Evolutionary conservation across 306 rosid species (phyloP).

Genomic region (Datisca glomerata): DNA sequence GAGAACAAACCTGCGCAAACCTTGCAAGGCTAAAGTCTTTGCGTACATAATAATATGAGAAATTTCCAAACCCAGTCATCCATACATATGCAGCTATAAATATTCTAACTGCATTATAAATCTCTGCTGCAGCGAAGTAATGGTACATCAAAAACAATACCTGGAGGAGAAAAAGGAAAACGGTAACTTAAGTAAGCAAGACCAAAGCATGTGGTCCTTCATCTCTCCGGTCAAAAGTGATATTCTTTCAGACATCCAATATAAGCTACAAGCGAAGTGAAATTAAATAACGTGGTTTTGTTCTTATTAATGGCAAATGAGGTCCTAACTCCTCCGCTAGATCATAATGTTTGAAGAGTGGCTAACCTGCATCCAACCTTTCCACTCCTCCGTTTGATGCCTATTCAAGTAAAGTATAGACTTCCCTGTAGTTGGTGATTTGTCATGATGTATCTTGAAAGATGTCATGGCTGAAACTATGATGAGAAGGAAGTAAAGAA

Average conservation of each 20-base stretch:
- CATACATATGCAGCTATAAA: constrained; percentile 91
- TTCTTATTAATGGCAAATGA: too few species aligned
- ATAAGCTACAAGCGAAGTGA: too few species aligned
- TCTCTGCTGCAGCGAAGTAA: constrained; percentile 80
- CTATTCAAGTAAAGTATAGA: constrained; percentile 80
- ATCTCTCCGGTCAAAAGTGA: background rate
- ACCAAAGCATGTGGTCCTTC: background rate
- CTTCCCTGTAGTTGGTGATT: constrained; percentile 79
- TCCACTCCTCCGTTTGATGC: constrained; percentile 99
- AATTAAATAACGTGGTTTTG: too few species aligned
- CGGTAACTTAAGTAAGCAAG: background rate
- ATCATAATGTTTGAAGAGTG: too few species aligned
- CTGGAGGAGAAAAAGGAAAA: constrained; percentile 20
- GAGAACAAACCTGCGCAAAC: background rate
- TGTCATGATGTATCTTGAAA: constrained; percentile 67
- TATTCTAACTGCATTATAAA: constrained; percentile 72
- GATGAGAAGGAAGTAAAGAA: constrained; percentile 83
- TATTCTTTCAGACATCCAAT: background rate
- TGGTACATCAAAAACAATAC: constrained; percentile 91
- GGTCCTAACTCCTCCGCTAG: too few species aligned
- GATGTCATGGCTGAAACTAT: constrained; percentile 79
- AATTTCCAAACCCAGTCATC: constrained; percentile 99
- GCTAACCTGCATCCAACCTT: constrained; percentile 99
- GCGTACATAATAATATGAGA: constrained; percentile 83
- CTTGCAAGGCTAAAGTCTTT: constrained; percentile 89